These are phyloP conservation scores for Neurospora sp. DNA, from an alignment of 495 filamentous ascomycete species.

Conservation along the genomic window DNA sequence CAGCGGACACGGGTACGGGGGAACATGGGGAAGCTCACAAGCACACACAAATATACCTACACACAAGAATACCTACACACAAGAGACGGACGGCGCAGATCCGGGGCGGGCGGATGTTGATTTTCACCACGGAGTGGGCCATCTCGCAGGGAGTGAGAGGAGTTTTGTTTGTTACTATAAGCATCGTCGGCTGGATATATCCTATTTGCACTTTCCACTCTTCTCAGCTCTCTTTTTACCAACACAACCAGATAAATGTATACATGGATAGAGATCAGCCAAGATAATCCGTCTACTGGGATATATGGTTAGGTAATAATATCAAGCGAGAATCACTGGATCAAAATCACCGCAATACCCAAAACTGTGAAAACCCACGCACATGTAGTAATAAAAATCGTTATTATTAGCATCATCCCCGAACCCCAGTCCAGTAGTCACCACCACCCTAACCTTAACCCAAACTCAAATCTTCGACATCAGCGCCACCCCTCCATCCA, in stretches of 20 bases:
- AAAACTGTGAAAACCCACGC: not conserved
- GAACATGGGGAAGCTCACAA: not conserved
- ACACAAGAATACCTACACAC: not conserved
- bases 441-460: not conserved
- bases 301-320: not conserved
- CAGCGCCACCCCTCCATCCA: constrained; percentile 53
- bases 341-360: not conserved
- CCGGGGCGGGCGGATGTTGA: not conserved
- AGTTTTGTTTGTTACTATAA: not conserved
- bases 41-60: not conserved
- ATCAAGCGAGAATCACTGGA: not conserved
- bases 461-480: constrained; percentile 21
- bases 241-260: not conserved
- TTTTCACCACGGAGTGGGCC: not conserved
- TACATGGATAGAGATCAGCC: not conserved
- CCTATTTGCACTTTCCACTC: not conserved
- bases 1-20: not conserved
- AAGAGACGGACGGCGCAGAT: not conserved
- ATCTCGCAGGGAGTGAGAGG: not conserved
- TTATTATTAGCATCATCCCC: not conserved
- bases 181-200: not conserved
- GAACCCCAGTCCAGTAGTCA: not conserved
- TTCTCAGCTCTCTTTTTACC: not conserved
- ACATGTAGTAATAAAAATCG: not conserved
- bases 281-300: not conserved